Evolutionary conservation across 2,329 filamentous ascomycete genomes (phyloP).

Genomic region (Alternaria sp.): DNA sequence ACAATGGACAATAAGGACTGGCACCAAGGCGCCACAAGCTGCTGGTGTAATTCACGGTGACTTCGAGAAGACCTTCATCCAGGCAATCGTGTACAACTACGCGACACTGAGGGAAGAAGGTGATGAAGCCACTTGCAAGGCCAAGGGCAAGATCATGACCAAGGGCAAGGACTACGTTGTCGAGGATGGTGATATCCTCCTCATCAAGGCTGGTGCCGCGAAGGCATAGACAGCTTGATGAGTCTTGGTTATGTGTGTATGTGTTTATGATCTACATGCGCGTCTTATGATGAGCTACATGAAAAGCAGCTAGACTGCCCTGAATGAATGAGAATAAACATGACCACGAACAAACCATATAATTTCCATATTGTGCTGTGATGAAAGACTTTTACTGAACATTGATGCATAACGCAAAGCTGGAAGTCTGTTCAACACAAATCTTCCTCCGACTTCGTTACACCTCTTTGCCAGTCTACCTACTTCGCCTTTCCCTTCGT

Average conservation of each 20-base stretch:
- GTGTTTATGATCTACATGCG: slow-evolving; percentile 14
- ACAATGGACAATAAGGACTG: slow-evolving; percentile 96
- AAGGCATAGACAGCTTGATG: slow-evolving; percentile 61
- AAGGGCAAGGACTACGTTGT: slow-evolving; percentile 98
- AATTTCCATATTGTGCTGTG: too few species aligned
- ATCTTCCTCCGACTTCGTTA: too few species aligned
- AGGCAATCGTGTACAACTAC: slow-evolving; percentile 94
- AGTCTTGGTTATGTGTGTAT: slow-evolving; percentile 4
- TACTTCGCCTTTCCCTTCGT: slow-evolving; percentile 27
- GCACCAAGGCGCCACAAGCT: slow-evolving; percentile 95
- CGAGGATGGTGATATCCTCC: slow-evolving; percentile 79
- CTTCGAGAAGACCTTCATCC: slow-evolving; percentile 99
- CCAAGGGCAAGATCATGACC: slow-evolving; percentile 95
- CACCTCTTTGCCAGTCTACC: neutral
- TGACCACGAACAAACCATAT: neutral
- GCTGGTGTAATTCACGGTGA: slow-evolving; percentile 98
- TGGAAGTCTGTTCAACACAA: neutral
- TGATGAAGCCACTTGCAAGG: slow-evolving; percentile 86
- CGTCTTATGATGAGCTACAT: slow-evolving; percentile 20
- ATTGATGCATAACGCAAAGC: too few species aligned
- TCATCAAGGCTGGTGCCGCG: slow-evolving; percentile 89
- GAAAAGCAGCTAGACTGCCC: slow-evolving; percentile 25
- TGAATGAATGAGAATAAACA: slow-evolving; percentile 29
- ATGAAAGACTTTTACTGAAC: too few species aligned
- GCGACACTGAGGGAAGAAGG: slow-evolving; percentile 80